Percentiles rank a stretch among this genome's conserved stretches.
phyloP scores from a whole-genome alignment of 306 rosid species.

The Cucumis hystrix region DNA sequence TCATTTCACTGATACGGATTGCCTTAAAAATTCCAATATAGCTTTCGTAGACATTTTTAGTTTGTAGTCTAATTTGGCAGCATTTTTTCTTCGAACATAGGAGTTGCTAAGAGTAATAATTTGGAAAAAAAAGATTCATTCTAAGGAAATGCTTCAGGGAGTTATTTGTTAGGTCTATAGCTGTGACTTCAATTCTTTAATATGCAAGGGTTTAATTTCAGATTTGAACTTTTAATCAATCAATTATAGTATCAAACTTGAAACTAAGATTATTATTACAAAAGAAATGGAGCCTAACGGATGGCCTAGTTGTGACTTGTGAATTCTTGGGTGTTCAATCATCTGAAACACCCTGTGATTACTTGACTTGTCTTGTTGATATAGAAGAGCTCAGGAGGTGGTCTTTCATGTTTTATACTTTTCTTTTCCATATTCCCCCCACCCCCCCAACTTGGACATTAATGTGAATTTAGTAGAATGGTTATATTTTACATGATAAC shows the following conservation, averaged over 20 bases:
- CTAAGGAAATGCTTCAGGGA: not conserved
- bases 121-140: not conserved
- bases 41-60: not conserved
- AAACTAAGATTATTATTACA: not conserved
- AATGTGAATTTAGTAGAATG: not conserved
- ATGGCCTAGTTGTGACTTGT: not conserved
- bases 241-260: not conserved
- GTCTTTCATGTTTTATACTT: not conserved
- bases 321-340: not conserved
- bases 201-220: not conserved
- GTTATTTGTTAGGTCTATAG: not conserved
- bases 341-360: not conserved
- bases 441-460: not conserved
- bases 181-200: not conserved
- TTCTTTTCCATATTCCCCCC: not conserved
- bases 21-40: not conserved
- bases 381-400: not conserved
- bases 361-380: not conserved
- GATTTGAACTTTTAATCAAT: not conserved
- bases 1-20: not conserved
- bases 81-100: not conserved
- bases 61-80: not conserved
- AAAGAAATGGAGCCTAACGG: not conserved
- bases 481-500: not conserved
- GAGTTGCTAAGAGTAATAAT: not conserved